Evolutionary conservation across 345 rosid species (phyloP).

Genomic region (Barbarea vulgaris): DNA sequence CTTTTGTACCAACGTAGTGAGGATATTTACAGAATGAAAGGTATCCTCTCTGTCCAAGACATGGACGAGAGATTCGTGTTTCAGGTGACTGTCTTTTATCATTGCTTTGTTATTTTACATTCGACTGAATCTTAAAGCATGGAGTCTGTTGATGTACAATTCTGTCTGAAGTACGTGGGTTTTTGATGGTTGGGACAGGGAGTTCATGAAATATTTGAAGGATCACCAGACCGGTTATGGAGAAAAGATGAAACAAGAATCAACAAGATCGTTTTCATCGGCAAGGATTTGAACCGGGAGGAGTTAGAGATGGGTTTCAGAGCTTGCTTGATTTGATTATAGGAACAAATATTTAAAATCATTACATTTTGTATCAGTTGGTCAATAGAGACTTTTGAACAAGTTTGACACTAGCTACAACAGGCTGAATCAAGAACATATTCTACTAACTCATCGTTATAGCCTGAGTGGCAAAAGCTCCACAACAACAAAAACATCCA

Average conservation of each 20-base stretch:
- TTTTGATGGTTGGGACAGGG: constrained; percentile 44
- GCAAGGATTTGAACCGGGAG: constrained; percentile 71
- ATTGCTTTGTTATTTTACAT: background rate
- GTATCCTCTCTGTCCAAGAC: constrained; percentile 73
- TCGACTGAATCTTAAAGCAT: background rate
- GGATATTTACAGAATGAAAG: constrained; percentile 96
- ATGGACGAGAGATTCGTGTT: constrained; percentile 92
- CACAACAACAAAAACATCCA: background rate
- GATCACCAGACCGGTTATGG: constrained; percentile 88
- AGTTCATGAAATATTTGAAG: constrained; percentile 92
- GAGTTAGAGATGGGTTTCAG: constrained; percentile 83
- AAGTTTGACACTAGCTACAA: background rate
- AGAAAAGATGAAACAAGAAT: constrained; percentile 60
- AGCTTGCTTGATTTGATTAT: constrained; percentile 65
- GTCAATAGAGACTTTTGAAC: background rate
- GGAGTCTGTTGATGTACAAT: background rate
- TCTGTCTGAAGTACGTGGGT: constrained; percentile 1
- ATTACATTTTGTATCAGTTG: background rate
- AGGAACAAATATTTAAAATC: background rate
- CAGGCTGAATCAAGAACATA: background rate
- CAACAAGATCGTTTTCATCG: constrained; percentile 93
- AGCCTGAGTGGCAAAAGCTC: background rate
- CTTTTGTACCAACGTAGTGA: constrained; percentile 77
- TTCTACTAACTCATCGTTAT: background rate
- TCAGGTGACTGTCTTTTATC: constrained; percentile 43